phyloP scores from a whole-genome alignment of 1,139 yeast species.

The Blastobotrys malaysiensis region DNA sequence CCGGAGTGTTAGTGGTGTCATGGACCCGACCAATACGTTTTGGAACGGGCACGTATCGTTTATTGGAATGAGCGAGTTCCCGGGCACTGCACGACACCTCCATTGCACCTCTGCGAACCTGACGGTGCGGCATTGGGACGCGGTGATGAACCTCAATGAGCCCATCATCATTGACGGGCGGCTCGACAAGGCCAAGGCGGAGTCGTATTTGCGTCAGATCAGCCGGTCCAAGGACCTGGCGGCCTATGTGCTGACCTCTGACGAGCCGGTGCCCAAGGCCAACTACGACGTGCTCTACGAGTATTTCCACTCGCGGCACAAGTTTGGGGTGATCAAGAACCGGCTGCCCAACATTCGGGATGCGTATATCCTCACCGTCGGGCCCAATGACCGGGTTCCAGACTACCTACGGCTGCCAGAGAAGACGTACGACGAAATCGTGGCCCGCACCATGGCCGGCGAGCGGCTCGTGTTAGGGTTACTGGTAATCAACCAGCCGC shows the following conservation, averaged over 20 bases:
- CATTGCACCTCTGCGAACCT: slow-evolving; percentile 35
- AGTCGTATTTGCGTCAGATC: slow-evolving; percentile 50
- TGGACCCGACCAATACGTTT: slow-evolving; percentile 20
- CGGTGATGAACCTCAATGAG: slow-evolving; percentile 31
- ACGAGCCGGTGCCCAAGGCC: slow-evolving; percentile 12
- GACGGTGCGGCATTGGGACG: slow-evolving; percentile 25
- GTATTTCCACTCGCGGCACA: slow-evolving; percentile 45
- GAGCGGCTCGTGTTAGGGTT: slow-evolving; percentile 4
- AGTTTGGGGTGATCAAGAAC: slow-evolving; percentile 59
- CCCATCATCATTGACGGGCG: slow-evolving; percentile 58
- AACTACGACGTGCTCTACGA: slow-evolving; percentile 45
- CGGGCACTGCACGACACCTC: slow-evolving; percentile 42
- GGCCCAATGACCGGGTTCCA: slow-evolving; percentile 28
- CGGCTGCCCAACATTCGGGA: slow-evolving; percentile 52
- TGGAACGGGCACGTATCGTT: slow-evolving; percentile 58
- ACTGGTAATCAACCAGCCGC: slow-evolving; percentile 7
- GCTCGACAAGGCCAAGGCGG: slow-evolving; percentile 50
- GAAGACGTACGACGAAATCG: slow-evolving; percentile 13
- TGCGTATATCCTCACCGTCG: slow-evolving; percentile 52
- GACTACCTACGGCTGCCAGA: slow-evolving; percentile 18
- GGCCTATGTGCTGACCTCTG: slow-evolving; percentile 35
- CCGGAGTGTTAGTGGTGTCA: background rate
- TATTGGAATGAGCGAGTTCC: slow-evolving; percentile 50
- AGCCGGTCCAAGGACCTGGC: slow-evolving; percentile 47
- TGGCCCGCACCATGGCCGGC: slow-evolving; percentile 3